Base-by-base conservation (phyloP, 2,329 filamentous ascomycete species). In the Fusarium tanahbumbuense region DNA sequence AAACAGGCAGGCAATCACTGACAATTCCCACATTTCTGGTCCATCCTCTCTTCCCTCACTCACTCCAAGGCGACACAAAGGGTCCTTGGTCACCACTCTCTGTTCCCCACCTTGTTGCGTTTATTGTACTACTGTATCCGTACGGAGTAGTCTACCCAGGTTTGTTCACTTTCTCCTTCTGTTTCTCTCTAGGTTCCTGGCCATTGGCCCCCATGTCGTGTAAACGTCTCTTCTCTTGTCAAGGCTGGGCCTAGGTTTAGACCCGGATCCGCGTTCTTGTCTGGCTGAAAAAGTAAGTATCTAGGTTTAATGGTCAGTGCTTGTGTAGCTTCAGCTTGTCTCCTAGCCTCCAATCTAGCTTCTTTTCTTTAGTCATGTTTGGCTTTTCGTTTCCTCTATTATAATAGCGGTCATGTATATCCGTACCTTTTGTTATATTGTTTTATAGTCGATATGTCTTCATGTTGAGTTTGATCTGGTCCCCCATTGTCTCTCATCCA, bases 301-400 rank as follows among this genome's bases (percentile, higher is more conserved):
- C 16, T 18, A 37, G 34, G 18, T 37, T 37, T 22, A 41, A 30
- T 41, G 42, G 52, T 23, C 47, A 40, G 22, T 56, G 32, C 45
- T 60, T 60, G 20, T 34, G 41, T 37, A 60, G 34, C 37, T 68
- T 72, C 69, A 74, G 71, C 69, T 69, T 61, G 55, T 64, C 60
- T 57, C 27, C 41, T 46, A 41, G 50, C 25, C 41, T 54, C 49
- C 53, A 34, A 30, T 32, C 48, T 63, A 64, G 65, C 50, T 53
- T 54, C 48, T 20, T 20, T 58, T 32, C 42, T 45, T 46, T 60
- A 53, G 46, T 55, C 57, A 30, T 56, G 46, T 64, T 54, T 49
- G 34, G 62, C 42, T 48, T 64, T 56, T 53, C 56, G 61, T 67
- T 34, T 70, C 66, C 37, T 55, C 56, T 37, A 25, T 61, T 59